A percentile compares a stretch with the other conserved stretches of the same genome.
Evolutionary conservation across 805 yeast species (phyloP).

Genomic region (Suhomyces kilbournensis): DNA sequence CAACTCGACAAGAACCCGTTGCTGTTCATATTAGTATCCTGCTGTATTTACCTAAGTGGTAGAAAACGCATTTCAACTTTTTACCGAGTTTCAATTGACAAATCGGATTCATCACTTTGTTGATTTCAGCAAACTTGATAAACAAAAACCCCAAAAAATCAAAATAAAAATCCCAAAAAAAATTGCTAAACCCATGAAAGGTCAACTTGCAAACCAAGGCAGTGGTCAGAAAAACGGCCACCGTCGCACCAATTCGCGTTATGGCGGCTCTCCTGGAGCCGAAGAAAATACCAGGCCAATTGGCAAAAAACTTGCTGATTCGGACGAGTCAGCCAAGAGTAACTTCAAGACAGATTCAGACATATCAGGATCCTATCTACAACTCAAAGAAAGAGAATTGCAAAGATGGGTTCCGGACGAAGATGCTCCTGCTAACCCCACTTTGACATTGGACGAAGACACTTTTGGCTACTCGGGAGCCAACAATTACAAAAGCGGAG

Average conservation of each 20-base stretch:
- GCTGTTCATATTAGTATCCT: background rate
- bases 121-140: background rate
- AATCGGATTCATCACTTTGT: background rate
- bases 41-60: background rate
- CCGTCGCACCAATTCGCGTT: conserved; percentile 23
- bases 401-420: conserved; percentile 82
- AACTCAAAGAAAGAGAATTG: conserved; percentile 64
- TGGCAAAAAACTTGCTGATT: conserved; percentile 45
- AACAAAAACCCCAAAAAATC: background rate
- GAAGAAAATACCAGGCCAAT: conserved; percentile 42
- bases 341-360: conserved; percentile 81
- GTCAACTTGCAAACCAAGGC: conserved; percentile 17
- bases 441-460: conserved; percentile 37
- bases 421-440: conserved; percentile 33
- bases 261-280: conserved; percentile 2
- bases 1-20: background rate
- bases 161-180: background rate
- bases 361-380: conserved; percentile 51
- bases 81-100: background rate
- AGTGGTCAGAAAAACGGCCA: conserved; percentile 18
- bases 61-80: background rate
- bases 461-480: conserved; percentile 3
- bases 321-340: background rate
- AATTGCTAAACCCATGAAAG: conserved; percentile 16
- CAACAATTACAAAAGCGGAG: conserved; percentile 12